Evolutionary conservation across 1,284 basidiomycete genomes (phyloP), one percentile per base, ranked within the genome.

Genomic region (Mrakiaceae sp.): DNA sequence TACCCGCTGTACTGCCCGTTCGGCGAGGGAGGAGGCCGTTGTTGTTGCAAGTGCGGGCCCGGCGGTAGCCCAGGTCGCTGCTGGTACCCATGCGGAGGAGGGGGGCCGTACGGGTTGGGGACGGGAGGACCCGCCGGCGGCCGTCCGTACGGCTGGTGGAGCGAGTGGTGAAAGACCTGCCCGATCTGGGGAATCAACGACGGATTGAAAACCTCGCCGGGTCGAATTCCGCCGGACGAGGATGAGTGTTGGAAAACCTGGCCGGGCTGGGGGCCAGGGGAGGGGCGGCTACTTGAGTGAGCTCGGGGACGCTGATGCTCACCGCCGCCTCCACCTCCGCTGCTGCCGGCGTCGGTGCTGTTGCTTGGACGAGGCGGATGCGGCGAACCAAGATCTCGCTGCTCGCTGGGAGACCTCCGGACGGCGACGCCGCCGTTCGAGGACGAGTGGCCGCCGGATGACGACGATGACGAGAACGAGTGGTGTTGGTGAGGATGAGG

Each of bases 161-260:
- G 53, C 3, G 52, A 60, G 40, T 66, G 65, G 46, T 66, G 57
- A 46, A 63, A 66, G 40, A 66, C 65, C 53, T 66, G 65, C 2
- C 65, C 65, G 52, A 66, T 58, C 49, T 66, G 64, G 46, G 65
- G 65, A 42, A 63, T 47, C n/a, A 53, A 54, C 6, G 52, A 50
- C 10, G 65, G 59, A 49, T 61, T 61, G 59, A 65, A 65, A 40
- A 65, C 64, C 49, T 65, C 58, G n/a, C 64, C 64, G 16, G 64
- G 64, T n/a, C 64, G 52, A 11, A 55, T 48, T 9, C 64, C 64
- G 50, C 65, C 57, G 54, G 53, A 56, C 47, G 46, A 8, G 52
- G 56, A 39, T 56, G 60, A 6, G 63, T 72, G 73, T 54, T 71
- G 71, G 67, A 73, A 73, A 48, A 74, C 69, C 58, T 74, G 74